A percentile compares a stretch with the other conserved stretches of the same genome.
Evolutionary conservation across 2,329 filamentous ascomycete genomes (phyloP).

Genomic region (Trichoderma sp.): DNA sequence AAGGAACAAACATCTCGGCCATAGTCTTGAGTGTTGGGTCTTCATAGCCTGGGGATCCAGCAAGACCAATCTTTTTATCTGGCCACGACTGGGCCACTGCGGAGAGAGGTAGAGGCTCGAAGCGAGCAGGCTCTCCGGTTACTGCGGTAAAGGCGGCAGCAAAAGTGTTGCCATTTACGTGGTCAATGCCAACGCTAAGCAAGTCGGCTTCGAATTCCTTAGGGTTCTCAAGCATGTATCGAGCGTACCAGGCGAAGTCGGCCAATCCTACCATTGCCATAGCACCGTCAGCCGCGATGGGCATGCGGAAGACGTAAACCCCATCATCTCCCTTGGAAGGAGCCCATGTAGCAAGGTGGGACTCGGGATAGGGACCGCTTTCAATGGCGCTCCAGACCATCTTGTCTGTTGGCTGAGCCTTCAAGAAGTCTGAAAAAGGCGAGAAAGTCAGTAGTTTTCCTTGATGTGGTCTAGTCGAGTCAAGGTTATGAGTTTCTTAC

Average conservation of each 20-base stretch:
- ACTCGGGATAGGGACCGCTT: conserved; percentile 11
- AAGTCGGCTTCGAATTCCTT: conserved; percentile 19
- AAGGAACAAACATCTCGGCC: conserved; percentile 17
- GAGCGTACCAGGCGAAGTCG: conserved; percentile 18
- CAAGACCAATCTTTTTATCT: conserved; percentile 1
- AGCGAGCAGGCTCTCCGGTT: conserved; percentile 18
- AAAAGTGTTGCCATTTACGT: conserved; percentile 15
- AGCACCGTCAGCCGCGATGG: not conserved
- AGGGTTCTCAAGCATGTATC: conserved; percentile 20
- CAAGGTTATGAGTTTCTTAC: not conserved
- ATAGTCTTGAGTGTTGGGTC: conserved; percentile 18
- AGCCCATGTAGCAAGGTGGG: conserved; percentile 7
- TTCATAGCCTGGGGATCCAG: conserved; percentile 14
- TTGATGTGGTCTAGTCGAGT: no score
- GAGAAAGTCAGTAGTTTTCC: not conserved
- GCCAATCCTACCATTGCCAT: conserved; percentile 11
- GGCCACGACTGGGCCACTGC: conserved; percentile 1
- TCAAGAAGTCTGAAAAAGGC: not conserved
- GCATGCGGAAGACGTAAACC: conserved; percentile 7
- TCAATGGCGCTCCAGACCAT: conserved; percentile 13
- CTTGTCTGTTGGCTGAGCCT: conserved; percentile 1
- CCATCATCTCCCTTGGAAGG: not conserved
- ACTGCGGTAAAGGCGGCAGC: conserved; percentile 17
- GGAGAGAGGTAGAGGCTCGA: conserved; percentile 9
- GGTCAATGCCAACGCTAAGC: conserved; percentile 21